These are phyloP conservation scores for Kwoniella shivajii DNA, from an alignment of 1,284 basidiomycete species.

Conservation along the genomic window DNA sequence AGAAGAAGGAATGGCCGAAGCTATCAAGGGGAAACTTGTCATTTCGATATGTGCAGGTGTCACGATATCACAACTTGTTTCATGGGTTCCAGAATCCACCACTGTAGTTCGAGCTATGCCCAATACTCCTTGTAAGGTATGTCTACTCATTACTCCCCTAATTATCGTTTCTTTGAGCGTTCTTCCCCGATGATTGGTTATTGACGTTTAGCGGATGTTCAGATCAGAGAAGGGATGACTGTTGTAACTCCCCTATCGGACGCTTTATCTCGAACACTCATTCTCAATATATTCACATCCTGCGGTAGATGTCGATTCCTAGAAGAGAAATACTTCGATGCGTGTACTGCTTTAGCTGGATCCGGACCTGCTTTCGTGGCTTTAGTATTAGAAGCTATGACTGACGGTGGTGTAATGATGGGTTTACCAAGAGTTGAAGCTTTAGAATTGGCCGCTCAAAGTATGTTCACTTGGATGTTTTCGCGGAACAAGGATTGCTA, in stretches of 20 bases:
- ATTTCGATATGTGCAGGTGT: slow-evolving; percentile 97
- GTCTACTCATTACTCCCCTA: slow-evolving; percentile 26
- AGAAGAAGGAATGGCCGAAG: slow-evolving; percentile 80
- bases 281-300: slow-evolving; percentile 90
- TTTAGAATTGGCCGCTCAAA: slow-evolving; percentile 92
- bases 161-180: not conserved
- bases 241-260: slow-evolving; percentile 65
- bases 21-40: slow-evolving; percentile 84
- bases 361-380: slow-evolving; percentile 97
- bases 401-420: slow-evolving; percentile 99
- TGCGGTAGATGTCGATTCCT: slow-evolving; percentile 91
- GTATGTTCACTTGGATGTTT: slow-evolving; percentile 58
- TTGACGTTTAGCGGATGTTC: not conserved
- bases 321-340: slow-evolving; percentile 97
- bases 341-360: slow-evolving; percentile 93
- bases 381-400: slow-evolving; percentile 97
- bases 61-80: slow-evolving; percentile 77
- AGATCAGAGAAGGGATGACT: slow-evolving; percentile 98
- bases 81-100: slow-evolving; percentile 74
- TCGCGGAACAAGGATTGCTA: not conserved
- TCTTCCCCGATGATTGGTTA: not conserved
- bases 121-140: slow-evolving; percentile 93
- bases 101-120: slow-evolving; percentile 96
- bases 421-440: slow-evolving; percentile 92
- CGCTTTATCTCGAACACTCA: slow-evolving; percentile 66